A percentile compares a stretch with the other conserved stretches of the same genome.
phyloP scores from a whole-genome alignment of 495 filamentous ascomycete genomes.

The Daldinia grandis region DNA sequence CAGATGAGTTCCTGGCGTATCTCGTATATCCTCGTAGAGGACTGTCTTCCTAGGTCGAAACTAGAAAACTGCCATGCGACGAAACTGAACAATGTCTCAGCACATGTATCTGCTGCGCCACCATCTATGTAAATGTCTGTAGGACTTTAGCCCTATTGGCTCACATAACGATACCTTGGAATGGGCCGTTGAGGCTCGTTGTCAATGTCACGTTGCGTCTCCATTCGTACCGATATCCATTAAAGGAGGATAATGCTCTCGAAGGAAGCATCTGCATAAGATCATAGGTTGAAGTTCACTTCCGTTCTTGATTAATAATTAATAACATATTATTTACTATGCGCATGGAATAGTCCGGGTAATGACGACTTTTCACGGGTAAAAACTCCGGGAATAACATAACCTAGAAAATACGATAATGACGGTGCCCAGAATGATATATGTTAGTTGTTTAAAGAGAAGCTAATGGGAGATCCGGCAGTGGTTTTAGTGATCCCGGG shows the following conservation, averaged over 20 bases:
- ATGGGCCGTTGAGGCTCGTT: conserved; percentile 9
- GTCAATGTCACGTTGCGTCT: conserved; percentile 31
- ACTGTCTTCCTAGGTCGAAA: too few species aligned
- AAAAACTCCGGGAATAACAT: background rate
- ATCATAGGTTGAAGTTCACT: background rate
- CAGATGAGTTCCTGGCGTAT: too few species aligned
- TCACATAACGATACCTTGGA: conserved; percentile 21
- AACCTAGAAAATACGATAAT: background rate
- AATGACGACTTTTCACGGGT: background rate
- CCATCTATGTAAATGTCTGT: background rate
- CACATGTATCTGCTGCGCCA: background rate
- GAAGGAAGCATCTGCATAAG: background rate
- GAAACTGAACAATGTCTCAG: background rate
- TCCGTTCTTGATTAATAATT: background rate
- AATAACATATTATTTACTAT: background rate
- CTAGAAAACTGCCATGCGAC: background rate
- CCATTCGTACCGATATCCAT: conserved; percentile 17
- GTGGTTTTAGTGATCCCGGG: conserved; percentile 2
- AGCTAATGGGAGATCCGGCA: conserved; percentile 7
- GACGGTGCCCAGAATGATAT: background rate
- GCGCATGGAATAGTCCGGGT: background rate
- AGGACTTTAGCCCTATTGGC: conserved; percentile 31
- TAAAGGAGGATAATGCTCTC: background rate
- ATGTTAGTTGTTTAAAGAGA: background rate
- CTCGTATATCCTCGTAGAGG: too few species aligned